Conservation (phyloP, 371 early-diverging fungal genomes). For the Mortierella sp. region DNA sequence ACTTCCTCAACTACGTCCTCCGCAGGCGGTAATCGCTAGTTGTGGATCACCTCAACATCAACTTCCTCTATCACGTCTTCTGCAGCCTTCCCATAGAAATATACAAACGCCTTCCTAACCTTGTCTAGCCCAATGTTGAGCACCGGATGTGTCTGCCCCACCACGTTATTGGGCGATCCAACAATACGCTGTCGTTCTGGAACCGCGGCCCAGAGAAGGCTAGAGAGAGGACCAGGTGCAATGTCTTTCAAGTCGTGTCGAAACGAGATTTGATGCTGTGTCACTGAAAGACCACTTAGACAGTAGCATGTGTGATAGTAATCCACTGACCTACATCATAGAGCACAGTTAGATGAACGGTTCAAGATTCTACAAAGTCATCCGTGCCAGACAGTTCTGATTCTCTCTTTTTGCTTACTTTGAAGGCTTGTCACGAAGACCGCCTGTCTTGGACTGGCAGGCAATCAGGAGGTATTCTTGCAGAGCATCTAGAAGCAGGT, state of each 20-base stretch:
- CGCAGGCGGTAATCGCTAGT: conserved; percentile 3
- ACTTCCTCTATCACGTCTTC: conserved; percentile 44
- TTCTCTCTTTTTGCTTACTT: conserved; percentile 60
- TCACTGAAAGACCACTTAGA: conserved; percentile 84
- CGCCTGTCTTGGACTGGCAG: conserved; percentile 86
- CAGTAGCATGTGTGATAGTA: conserved; percentile 97
- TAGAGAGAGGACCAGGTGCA: conserved; percentile 48
- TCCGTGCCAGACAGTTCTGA: not conserved
- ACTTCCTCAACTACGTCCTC: no score
- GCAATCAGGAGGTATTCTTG: conserved; percentile 90
- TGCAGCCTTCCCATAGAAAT: conserved; percentile 50
- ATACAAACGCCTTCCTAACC: conserved; percentile 30
- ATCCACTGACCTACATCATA: conserved; percentile 71
- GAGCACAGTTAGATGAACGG: no score
- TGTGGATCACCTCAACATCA: conserved; percentile 42
- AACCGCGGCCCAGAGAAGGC: conserved; percentile 44
- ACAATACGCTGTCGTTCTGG: conserved; percentile 58
- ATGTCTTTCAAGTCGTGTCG: conserved; percentile 49
- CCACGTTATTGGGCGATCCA: conserved; percentile 63
- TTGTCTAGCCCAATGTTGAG: conserved; percentile 50
- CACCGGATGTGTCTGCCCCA: conserved; percentile 59
- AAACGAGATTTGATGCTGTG: conserved; percentile 62
- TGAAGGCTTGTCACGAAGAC: conserved; percentile 92
- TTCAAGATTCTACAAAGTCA: no score
- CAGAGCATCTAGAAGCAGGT: conserved; percentile 64